Base-by-base conservation (phyloP, 2,329 filamentous ascomycete species). In the Alternaria incomplexa region DNA sequence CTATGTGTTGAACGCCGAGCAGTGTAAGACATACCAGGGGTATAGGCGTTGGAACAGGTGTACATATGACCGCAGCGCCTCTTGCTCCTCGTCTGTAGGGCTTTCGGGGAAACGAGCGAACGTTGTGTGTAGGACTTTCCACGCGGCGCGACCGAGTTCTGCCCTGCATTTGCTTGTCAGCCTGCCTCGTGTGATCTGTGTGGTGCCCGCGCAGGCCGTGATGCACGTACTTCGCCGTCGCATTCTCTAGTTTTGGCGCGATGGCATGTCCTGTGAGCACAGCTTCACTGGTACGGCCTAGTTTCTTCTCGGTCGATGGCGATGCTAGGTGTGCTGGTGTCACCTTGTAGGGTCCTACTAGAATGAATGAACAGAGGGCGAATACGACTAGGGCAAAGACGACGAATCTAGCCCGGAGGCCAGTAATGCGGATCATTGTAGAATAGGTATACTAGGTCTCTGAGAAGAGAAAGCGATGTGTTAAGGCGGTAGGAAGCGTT, bases 201-300 rank as follows among this genome's bases (percentile, higher is more conserved):
- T 28, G 52, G 62, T 57, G 63, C 54, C 52, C 46, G 43, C 50
- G 17, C 43, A 46, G 43, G 58, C 46, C 45, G 65, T 62, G 62
- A 58, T 61, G 55, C 32, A 76, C 78, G 40, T 78, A 80, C 78
- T 95, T 96, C 57, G 88, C 83, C 7, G 92, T 96, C 63, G 90
- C 91, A 80, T 96, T 96, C 75, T 92, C 92, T 56, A 96, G 83
- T 81, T 93, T 93, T 1, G 91, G 90, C 54, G 92, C 92, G 73
- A 93, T 95, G 4, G 89, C 90, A 58, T 88, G 88, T 59, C 91
- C 91, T 17, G 85, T 84, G 22, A 93, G 83, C 40, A 76, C 68
- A 11, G 74, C 65, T 40, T 68, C 69, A 61, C 76, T 74, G 22
- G 64, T 61, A 65, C 64, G 61, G 53, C 64, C 59, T 50, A 72